phyloP scores from a whole-genome alignment of 345 rosid genomes.

The Draba incana region DNA sequence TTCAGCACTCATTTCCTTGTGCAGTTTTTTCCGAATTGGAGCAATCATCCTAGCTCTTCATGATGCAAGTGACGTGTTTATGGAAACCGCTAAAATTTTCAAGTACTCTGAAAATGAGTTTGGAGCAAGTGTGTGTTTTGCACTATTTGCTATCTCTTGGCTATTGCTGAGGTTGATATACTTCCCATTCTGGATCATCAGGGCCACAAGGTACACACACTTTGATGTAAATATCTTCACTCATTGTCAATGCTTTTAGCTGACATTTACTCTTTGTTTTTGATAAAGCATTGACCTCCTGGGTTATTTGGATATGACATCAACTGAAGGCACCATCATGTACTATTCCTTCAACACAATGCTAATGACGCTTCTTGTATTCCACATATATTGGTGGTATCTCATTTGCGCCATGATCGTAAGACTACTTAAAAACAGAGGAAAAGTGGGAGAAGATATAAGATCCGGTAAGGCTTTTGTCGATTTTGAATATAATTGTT shows the following conservation, averaged over 20 bases:
- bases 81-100: conserved; percentile 92
- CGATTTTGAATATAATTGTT: conserved; percentile 3
- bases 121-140: conserved; percentile 92
- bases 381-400: conserved; percentile 98
- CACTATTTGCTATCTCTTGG: conserved; percentile 93
- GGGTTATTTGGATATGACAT: conserved; percentile 56
- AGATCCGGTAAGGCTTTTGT: conserved; percentile 78
- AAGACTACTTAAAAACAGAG: conserved; percentile 82
- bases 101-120: conserved; percentile 85
- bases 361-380: conserved; percentile 82
- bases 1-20: conserved; percentile 9
- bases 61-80: conserved; percentile 87
- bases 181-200: conserved; percentile 94
- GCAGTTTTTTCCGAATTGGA: conserved; percentile 86
- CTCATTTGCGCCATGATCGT: conserved; percentile 85
- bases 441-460: conserved; percentile 94
- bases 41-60: conserved; percentile 83
- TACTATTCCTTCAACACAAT: conserved; percentile 87
- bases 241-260: conserved; percentile 4
- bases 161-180: conserved; percentile 76
- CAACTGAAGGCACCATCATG: conserved; percentile 41
- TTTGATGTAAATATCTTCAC: neutral
- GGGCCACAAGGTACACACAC: conserved; percentile 60
- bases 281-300: conserved; percentile 57
- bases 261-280: conserved; percentile 28